Evolutionary conservation across 768 basidiomycete species (phyloP), one percentile per base, ranked within the genome.

Genomic region (Clitopilus hobsonii): DNA sequence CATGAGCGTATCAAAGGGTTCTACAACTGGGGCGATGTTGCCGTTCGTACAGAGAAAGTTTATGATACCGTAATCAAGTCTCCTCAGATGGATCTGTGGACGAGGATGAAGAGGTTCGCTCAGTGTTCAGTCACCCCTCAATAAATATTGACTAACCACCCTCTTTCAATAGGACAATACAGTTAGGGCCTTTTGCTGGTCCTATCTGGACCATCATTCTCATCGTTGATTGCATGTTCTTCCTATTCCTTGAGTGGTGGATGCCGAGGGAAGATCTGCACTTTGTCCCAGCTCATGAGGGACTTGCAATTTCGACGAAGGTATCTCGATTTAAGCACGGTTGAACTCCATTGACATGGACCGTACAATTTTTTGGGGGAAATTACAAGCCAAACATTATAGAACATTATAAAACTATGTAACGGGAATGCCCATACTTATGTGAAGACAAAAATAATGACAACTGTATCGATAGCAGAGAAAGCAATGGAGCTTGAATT

Each of bases 161-260:
- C 20, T 57, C 49, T 30, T 54, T 22, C 41, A 36, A 18, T 62
- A 89, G 85, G 63, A 96, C 90, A 28, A 83, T 91, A 79, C 75
- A 79, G 50, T 73, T 91, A 6, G 97, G 90, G 0, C 81, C 80
- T 0, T 85, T 92, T 47, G 91, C 85, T 7, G 97, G 97, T 0
- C 83, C 84, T 1, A 97, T 98, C 41, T 89, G 93, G 63, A 86
- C 89, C 7, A 83, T 88, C 59, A 98, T 98, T 36, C 72, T 97
- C 38, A 75, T 94, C 25, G 91, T 98, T 1, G 88, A 94, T 62
- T 93, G 92, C 65, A 68, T 96, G 6, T 96, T 97, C 69, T 94
- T 92, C 67, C 63, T 85, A 60, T 74, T 91, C 49, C 75, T 99
- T 3, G 93, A 97, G 62, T 90, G 84, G 85, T 85, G 84, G 76